These are phyloP conservation scores for Cytauxzoon felis DNA, from an alignment of 169 alveolate species.

Conservation along the genomic window DNA sequence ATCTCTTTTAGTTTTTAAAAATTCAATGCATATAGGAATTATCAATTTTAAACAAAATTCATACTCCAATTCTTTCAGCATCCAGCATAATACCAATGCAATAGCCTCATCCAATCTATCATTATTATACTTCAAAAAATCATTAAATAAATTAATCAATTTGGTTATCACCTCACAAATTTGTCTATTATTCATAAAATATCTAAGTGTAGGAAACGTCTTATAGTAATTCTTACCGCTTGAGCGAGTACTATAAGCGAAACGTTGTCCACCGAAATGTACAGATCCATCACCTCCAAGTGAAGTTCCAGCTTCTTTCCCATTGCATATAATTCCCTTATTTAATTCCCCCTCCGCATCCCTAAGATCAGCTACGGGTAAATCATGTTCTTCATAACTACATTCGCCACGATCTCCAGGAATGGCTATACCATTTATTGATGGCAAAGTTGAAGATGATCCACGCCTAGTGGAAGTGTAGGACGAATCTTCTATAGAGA, in stretches of 20 bases:
- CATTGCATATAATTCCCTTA: too few relatives aligned
- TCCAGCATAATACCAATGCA: slow-evolving; percentile 50
- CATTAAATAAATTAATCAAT: slow-evolving; percentile 18
- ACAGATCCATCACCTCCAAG: too few relatives aligned
- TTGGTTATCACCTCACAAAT: slow-evolving; percentile 40
- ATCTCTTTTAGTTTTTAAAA: slow-evolving; percentile 46
- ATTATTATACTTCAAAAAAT: slow-evolving; percentile 29
- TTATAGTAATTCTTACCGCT: too few relatives aligned
- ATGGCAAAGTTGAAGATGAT: too few relatives aligned
- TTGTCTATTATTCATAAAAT: slow-evolving; percentile 19
- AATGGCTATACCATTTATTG: too few relatives aligned
- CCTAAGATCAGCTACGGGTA: too few relatives aligned
- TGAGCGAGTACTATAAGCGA: too few relatives aligned
- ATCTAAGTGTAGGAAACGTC: slow-evolving; percentile 24
- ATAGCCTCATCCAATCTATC: slow-evolving; percentile 48
- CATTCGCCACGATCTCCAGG: neutral
- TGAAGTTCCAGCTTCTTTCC: too few relatives aligned
- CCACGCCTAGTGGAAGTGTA: too few relatives aligned
- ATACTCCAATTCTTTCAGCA: slow-evolving; percentile 37
- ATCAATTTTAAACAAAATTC: slow-evolving; percentile 32
- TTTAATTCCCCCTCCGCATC: too few relatives aligned
- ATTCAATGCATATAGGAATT: slow-evolving; percentile 37
- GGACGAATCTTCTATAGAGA: too few relatives aligned
- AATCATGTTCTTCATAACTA: neutral
- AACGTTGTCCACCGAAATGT: too few relatives aligned